These are phyloP conservation scores for Casuarina glauca DNA, from an alignment of 306 rosid genomes.

Conservation along the genomic window DNA sequence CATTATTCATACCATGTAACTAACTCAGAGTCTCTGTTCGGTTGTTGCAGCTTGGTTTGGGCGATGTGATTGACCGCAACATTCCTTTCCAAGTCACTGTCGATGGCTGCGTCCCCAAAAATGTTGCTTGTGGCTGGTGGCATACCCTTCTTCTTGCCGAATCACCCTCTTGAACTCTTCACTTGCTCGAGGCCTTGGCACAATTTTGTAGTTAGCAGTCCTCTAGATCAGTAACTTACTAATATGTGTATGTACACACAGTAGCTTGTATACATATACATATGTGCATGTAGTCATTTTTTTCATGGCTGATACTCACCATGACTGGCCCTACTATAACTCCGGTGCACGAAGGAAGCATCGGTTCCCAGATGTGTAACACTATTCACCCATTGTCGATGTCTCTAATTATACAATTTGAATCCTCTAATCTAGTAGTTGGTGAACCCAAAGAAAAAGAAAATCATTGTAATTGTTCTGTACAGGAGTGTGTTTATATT, in stretches of 20 bases:
- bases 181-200: constrained; percentile 29
- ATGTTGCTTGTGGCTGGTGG: constrained; percentile 98
- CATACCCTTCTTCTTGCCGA: constrained; percentile 87
- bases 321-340: constrained; percentile 26
- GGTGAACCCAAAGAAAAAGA: not conserved
- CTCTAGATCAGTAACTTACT: constrained; percentile 31
- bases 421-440: constrained; percentile 26
- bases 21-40: constrained; percentile 9
- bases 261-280: constrained; percentile 34
- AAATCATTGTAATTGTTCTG: constrained; percentile 14
- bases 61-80: constrained; percentile 88
- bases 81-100: constrained; percentile 73
- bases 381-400: constrained; percentile 23
- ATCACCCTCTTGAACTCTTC: constrained; percentile 55
- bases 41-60: constrained; percentile 85
- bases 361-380: constrained; percentile 37
- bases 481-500: constrained; percentile 19
- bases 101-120: constrained; percentile 60
- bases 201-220: constrained; percentile 87
- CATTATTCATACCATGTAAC: not conserved
- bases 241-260: constrained; percentile 57
- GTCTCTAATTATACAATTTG: constrained; percentile 27
- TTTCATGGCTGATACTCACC: constrained; percentile 46
- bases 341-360: constrained; percentile 29
- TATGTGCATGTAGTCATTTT: constrained; percentile 45